These are phyloP conservation scores for Pluteus cervinus DNA, from an alignment of 768 basidiomycete species.

Conservation along the genomic window DNA sequence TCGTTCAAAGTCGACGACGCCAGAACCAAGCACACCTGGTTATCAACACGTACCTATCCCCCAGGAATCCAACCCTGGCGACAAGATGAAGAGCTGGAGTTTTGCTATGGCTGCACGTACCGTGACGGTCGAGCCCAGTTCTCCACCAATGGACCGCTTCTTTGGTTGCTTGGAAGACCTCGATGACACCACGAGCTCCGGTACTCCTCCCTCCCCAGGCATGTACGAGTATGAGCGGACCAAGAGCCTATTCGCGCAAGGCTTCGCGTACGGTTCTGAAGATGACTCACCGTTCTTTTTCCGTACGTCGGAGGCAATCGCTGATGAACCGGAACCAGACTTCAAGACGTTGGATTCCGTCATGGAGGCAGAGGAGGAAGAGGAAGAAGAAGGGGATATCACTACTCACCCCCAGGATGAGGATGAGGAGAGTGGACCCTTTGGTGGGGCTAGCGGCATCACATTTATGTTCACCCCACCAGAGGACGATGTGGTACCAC, in stretches of 20 bases:
- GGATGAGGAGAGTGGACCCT: constrained; percentile 46
- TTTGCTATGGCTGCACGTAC: no score
- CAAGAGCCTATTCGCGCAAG: constrained; percentile 54
- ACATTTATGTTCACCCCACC: constrained; percentile 70
- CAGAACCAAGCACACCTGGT: constrained; percentile 6
- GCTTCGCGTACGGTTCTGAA: constrained; percentile 40
- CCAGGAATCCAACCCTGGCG: constrained; percentile 17
- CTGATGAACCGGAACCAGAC: constrained; percentile 30
- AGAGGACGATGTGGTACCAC: constrained; percentile 31
- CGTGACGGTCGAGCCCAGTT: no score
- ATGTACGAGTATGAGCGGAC: constrained; percentile 47
- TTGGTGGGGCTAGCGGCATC: constrained; percentile 66
- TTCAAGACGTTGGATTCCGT: neutral
- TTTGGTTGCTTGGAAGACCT: constrained; percentile 64
- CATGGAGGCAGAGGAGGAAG: constrained; percentile 29
- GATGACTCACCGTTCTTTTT: constrained; percentile 47
- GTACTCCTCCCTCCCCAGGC: constrained; percentile 36
- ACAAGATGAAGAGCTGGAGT: no score
- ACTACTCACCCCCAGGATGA: constrained; percentile 28
- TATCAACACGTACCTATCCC: constrained; percentile 60
- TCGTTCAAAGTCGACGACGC: constrained; percentile 9
- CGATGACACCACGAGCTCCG: constrained; percentile 30
- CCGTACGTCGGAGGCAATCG: constrained; percentile 31
- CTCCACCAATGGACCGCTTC: constrained; percentile 76
- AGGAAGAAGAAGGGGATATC: constrained; percentile 19